A percentile compares a stretch with the other conserved stretches of the same genome.
phyloP scores from a whole-genome alignment of 2,329 filamentous ascomycete species.

The Microsporum audouinii region DNA sequence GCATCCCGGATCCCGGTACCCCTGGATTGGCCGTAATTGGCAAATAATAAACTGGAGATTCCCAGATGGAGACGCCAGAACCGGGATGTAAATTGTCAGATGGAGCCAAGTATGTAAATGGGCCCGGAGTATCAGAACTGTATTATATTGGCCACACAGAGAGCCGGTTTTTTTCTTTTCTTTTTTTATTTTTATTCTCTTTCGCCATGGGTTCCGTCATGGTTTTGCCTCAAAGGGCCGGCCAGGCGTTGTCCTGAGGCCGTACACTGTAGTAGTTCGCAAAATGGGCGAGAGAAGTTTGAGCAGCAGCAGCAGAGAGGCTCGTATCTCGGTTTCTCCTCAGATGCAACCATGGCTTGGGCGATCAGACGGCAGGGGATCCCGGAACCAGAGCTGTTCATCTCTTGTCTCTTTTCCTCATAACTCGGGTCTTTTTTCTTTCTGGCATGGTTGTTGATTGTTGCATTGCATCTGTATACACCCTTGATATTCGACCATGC shows the following conservation, averaged over 20 bases:
- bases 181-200: not conserved
- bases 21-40: not conserved
- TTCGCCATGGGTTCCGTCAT: not conserved
- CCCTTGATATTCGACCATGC: not conserved
- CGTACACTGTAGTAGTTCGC: too few relatives aligned
- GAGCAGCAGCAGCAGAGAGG: too few relatives aligned
- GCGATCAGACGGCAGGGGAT: slow-evolving; percentile 1
- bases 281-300: too few relatives aligned
- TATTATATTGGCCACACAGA: not conserved
- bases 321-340: not conserved
- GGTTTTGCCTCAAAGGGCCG: not conserved
- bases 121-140: not conserved
- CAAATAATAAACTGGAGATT: not conserved
- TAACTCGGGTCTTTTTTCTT: not conserved
- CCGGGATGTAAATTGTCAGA: not conserved
- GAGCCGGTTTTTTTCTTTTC: not conserved
- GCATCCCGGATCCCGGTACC: not conserved
- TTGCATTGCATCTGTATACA: not conserved
- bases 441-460: not conserved
- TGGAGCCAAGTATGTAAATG: not conserved
- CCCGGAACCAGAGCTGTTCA: not conserved
- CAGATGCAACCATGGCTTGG: not conserved
- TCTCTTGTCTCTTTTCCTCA: not conserved
- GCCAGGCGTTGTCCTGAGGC: too few relatives aligned
- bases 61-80: not conserved